These are phyloP conservation scores for Trichoderma gamsii DNA, from an alignment of 495 filamentous ascomycete species.

Conservation along the genomic window DNA sequence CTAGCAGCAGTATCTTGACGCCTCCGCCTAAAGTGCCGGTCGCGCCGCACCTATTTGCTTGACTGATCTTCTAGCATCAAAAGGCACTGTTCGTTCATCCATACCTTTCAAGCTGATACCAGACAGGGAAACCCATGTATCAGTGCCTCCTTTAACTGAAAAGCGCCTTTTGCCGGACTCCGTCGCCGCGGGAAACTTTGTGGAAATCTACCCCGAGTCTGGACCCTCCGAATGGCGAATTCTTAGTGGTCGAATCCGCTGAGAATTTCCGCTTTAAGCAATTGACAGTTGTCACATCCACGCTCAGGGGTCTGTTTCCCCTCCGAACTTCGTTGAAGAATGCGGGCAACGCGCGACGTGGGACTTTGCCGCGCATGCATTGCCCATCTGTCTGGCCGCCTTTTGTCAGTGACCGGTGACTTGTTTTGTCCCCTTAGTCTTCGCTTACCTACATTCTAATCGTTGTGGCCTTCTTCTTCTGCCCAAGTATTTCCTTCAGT, in stretches of 20 bases:
- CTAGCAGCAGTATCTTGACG: neutral
- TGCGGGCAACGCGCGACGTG: neutral
- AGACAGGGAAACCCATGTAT: neutral
- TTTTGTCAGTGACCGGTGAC: too few relatives aligned
- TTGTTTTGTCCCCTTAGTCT: too few relatives aligned
- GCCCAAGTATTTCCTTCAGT: too few relatives aligned
- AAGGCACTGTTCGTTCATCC: neutral
- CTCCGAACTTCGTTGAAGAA: neutral
- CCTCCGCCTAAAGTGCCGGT: neutral
- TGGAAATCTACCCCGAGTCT: neutral
- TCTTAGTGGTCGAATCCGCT: conserved; percentile 1
- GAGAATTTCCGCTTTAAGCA: conserved; percentile 13
- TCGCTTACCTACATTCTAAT: too few relatives aligned
- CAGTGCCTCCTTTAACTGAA: neutral
- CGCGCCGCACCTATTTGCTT: neutral
- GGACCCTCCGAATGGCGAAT: neutral
- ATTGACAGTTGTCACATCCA: neutral
- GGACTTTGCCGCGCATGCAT: neutral
- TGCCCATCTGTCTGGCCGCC: neutral
- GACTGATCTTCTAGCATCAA: neutral
- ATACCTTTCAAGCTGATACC: neutral
- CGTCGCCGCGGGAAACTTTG: neutral
- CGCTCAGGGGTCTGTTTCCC: conserved; percentile 1
- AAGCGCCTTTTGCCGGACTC: neutral
- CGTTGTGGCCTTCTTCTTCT: too few relatives aligned